A percentile compares a stretch with the other conserved stretches of the same genome.
phyloP scores from a whole-genome alignment of 805 yeast genomes.

The Saccharomycopsis sp. region DNA sequence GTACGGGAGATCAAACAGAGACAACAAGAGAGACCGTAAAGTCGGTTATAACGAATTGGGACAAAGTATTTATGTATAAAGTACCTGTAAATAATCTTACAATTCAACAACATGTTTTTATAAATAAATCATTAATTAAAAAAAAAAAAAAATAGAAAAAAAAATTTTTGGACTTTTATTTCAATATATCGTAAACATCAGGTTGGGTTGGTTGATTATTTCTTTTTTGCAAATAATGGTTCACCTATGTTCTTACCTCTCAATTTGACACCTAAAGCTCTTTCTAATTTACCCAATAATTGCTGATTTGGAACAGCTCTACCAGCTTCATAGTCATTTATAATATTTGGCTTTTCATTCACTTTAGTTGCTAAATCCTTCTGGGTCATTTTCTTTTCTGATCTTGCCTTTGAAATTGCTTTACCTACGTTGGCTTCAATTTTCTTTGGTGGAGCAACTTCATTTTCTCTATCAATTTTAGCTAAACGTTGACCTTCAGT shows the following conservation, averaged over 20 bases:
- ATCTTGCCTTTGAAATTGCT: constrained; percentile 78
- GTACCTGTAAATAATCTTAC: neutral
- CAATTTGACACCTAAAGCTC: constrained; percentile 88
- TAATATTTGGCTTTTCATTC: constrained; percentile 91
- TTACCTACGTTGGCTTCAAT: constrained; percentile 80
- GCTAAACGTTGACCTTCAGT: constrained; percentile 95
- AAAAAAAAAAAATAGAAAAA: neutral
- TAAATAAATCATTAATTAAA: neutral
- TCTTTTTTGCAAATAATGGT: constrained; percentile 63
- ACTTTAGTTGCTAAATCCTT: constrained; percentile 94
- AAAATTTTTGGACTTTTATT: too few relatives aligned
- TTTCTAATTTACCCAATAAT: constrained; percentile 82
- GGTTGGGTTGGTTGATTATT: constrained; percentile 25
- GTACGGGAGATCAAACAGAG: constrained; percentile 87
- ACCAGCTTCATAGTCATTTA: constrained; percentile 95
- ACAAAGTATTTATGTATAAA: constrained; percentile 32
- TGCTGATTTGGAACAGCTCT: constrained; percentile 97
- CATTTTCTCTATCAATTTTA: constrained; percentile 88
- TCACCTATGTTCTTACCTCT: constrained; percentile 95
- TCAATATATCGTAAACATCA: too few relatives aligned
- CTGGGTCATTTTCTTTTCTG: constrained; percentile 83
- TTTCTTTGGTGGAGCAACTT: constrained; percentile 88
- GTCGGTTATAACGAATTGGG: constrained; percentile 67
- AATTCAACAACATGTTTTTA: too few relatives aligned
- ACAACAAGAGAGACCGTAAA: constrained; percentile 75